Evolutionary conservation across 345 rosid species (phyloP), one percentile per base, ranked within the genome.

Genomic region (Gossypium australe): DNA sequence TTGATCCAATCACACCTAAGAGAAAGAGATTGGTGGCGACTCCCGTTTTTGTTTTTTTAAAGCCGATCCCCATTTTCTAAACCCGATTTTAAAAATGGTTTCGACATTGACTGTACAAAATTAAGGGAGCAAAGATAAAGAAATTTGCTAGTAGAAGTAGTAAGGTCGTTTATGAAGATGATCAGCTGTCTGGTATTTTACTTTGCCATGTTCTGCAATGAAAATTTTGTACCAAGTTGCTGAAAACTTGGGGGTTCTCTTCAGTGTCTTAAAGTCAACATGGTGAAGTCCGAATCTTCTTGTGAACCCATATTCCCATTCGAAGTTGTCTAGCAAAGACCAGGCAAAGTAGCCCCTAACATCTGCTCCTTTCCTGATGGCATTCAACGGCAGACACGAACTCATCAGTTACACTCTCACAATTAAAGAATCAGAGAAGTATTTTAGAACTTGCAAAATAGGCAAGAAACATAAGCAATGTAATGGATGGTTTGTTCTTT

Each of bases 311-410:
- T 12, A 80, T 66, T 57, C 41, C 97, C 94, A 91, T 81, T 93
- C 94, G 25, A 92, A 90, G 67, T 88, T 85, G 82, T 92, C 97
- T 0, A 89, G 87, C 76, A 92, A 82, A 67, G 97, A 88, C 97
- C 97, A 89, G 9, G 78, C 80, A 61, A 89, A 87, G 79, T 90
- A 93, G 2, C 98, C 94, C 80, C 90, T 78, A 2, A 91, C 84
- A 78, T 93, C 89, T 78, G 90, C 94, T 66, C 94, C 97, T 62
- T 88, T 81, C 56, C 75, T 72, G 52, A 72, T 58, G 64, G 5
- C 57, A 68, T 7, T 20, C 34, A 27, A 66, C 0, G 2, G 20
- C 27, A 65, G 24, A 38, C n/a, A 34, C 57, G 51, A 53, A 51
- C 38, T 17, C 11, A 29, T 29, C 45, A 38, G 22, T 62, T 62